These are phyloP conservation scores for Corchorus capsularis DNA, from an alignment of 345 rosid species.

Conservation along the genomic window DNA sequence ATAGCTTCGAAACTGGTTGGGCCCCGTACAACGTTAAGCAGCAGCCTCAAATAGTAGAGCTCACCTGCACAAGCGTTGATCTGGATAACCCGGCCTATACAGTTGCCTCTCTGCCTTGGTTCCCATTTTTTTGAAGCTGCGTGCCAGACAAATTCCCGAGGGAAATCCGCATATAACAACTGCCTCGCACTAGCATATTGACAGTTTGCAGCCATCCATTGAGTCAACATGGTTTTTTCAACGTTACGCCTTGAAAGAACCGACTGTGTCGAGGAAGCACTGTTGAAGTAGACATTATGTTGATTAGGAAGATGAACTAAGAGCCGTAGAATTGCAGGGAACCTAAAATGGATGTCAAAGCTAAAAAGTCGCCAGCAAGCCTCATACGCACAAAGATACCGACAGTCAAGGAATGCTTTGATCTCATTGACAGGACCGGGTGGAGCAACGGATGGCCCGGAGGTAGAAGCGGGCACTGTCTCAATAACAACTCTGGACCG, in stretches of 20 bases:
- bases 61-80: background rate
- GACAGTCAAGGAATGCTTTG: background rate
- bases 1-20: background rate
- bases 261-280: too few species aligned
- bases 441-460: too few species aligned
- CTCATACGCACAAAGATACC: background rate
- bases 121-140: background rate
- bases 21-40: background rate
- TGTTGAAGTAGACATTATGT: too few species aligned
- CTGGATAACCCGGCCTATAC: background rate
- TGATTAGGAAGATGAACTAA: too few species aligned
- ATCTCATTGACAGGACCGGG: too few species aligned
- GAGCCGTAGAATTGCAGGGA: too few species aligned
- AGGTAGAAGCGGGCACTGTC: too few species aligned
- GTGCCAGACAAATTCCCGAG: background rate
- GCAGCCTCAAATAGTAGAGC: background rate
- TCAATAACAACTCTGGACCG: background rate
- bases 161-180: background rate
- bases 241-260: background rate
- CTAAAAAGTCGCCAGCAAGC: background rate
- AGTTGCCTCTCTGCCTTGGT: fast-evolving
- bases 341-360: background rate
- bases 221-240: background rate
- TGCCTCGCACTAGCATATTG: too few species aligned
- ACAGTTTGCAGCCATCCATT: background rate